Evolutionary conservation across 768 basidiomycete genomes (phyloP).

Genomic region (Collybiopsis luxurians): DNA sequence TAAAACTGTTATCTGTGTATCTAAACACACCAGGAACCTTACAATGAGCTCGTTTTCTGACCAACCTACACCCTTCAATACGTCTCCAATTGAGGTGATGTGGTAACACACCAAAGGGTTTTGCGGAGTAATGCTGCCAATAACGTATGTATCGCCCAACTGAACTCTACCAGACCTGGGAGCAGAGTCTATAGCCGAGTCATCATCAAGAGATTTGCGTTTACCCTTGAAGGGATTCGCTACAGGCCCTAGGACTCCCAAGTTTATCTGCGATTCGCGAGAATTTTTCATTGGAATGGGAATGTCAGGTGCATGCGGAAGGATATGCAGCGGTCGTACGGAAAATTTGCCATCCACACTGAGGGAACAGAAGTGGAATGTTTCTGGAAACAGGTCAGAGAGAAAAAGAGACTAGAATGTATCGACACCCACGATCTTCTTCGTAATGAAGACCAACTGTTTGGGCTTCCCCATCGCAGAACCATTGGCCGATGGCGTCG

Average conservation of each 20-base stretch:
- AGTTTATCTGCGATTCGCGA: slow-evolving; percentile 20
- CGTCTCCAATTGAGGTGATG: slow-evolving; percentile 22
- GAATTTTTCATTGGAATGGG: slow-evolving; percentile 20
- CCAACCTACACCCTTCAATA: slow-evolving; percentile 45
- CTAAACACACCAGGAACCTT: slow-evolving; percentile 13
- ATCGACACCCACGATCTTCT: neutral
- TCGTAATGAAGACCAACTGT: slow-evolving; percentile 2
- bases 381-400: slow-evolving; percentile 22
- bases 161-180: slow-evolving; percentile 21
- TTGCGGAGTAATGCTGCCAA: slow-evolving; percentile 29
- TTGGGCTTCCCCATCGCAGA: neutral
- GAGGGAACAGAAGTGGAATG: slow-evolving; percentile 39
- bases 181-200: slow-evolving; percentile 16
- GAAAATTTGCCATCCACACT: slow-evolving; percentile 43
- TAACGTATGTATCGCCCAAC: slow-evolving; percentile 28
- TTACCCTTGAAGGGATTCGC: slow-evolving; percentile 65
- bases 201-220: slow-evolving; percentile 44
- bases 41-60: slow-evolving; percentile 40
- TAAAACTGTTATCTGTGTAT: neutral
- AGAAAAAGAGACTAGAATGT: neutral
- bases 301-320: slow-evolving; percentile 16
- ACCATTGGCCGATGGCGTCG: slow-evolving; percentile 9
- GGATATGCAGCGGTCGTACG: slow-evolving; percentile 35
- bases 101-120: slow-evolving; percentile 24
- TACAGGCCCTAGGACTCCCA: slow-evolving; percentile 37